Evolutionary conservation across 2,329 filamentous ascomycete genomes (phyloP), one percentile per base, ranked within the genome.

Genomic region (Colletotrichum tropicicola): DNA sequence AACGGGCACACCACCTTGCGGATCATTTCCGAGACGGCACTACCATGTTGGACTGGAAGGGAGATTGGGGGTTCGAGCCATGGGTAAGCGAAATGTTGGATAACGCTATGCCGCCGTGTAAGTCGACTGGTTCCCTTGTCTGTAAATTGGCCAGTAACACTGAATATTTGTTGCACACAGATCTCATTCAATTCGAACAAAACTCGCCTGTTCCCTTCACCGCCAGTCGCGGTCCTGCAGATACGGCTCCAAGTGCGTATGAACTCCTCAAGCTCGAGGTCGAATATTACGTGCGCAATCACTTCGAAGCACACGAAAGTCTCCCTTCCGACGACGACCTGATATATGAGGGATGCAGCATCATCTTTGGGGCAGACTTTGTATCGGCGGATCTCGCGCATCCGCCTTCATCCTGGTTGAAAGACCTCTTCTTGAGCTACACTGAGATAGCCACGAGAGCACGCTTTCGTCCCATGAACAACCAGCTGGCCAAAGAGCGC

Each of bases 31-130:
- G 78, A 47, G 71, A 71, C 0, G 80, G 80, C 1, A 74, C 72
- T 45, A 78, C 71, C 15, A 82, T 82, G 79, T 73, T 73, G n/a
- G 75, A 81, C 27, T 82, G 80, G 80, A 73, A 78, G 43, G 80
- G 80, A 13, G 77, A 79, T 48, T 79, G 80, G 76, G 79, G 79
- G 2, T 79, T 82, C 23, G 77, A 81, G 23, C 60, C 68, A 1
- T 61, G 69, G 0, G 72, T 79, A 0, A 65, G 77, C 21, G 74
- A 76, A 9, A 76, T 78, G 60, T 70, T 80, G 2, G 78, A 80
- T 54, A 79, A 80, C 45, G 73, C 77, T n/a, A 79, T 81, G 56
- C 77, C 78, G 17, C 79, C 79, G 1, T 80, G 77, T 79, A 70
- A n/a, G 73, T 39, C 8, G 19, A 6, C 0, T 0, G 4, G 4